Percentiles rank a stretch among this genome's conserved stretches.
These are phyloP conservation scores for Trifolium subterraneum DNA, from an alignment of 306 rosid species.

Conservation along the genomic window DNA sequence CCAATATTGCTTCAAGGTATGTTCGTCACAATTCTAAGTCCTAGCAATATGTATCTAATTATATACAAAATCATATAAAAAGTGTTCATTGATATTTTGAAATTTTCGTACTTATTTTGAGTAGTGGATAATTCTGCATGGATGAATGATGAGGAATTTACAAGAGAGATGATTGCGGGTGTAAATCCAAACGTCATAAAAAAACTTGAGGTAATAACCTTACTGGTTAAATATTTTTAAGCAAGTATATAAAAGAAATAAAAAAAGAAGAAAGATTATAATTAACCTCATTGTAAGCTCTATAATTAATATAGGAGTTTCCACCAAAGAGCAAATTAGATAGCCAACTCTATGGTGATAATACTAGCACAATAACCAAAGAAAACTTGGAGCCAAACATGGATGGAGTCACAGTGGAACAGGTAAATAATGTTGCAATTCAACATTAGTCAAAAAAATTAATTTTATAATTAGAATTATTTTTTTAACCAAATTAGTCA, in stretches of 20 bases:
- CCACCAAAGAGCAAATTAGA: conserved; percentile 73
- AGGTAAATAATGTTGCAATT: conserved; percentile 37
- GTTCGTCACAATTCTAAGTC: neutral
- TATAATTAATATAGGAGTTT: conserved; percentile 52
- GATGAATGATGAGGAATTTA: conserved; percentile 82
- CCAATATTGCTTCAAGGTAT: conserved; percentile 74
- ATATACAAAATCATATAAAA: neutral
- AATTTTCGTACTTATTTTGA: conserved; percentile 35
- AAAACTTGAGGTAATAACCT: conserved; percentile 42
- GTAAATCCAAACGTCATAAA: conserved; percentile 62
- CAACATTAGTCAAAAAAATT: too few species aligned
- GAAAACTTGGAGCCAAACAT: conserved; percentile 47
- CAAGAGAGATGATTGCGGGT: conserved; percentile 75
- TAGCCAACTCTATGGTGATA: conserved; percentile 55
- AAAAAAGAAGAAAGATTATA: neutral
- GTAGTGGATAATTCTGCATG: conserved; percentile 62
- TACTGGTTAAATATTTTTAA: neutral
- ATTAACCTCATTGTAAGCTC: neutral
- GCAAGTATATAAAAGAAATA: neutral
- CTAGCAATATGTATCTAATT: neutral
- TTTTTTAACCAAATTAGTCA: neutral
- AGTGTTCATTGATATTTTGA: neutral
- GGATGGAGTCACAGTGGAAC: conserved; percentile 51
- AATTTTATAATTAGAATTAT: too few species aligned
- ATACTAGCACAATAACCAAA: conserved; percentile 55